Base-by-base conservation (phyloP, 129 eudicot species). In the Pittosporum tobira region DNA sequence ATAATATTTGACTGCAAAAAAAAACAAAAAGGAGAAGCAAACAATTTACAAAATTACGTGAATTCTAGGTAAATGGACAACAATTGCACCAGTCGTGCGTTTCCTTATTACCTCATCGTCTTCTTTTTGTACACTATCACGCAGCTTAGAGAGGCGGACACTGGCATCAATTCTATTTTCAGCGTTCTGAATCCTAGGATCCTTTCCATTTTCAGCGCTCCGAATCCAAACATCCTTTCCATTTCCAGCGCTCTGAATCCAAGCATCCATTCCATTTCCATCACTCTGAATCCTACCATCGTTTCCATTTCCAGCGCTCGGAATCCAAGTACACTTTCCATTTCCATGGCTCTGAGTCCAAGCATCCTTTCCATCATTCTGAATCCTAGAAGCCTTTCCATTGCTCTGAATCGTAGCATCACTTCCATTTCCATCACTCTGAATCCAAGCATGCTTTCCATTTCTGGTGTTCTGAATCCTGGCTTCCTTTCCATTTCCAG, bases 1-100 rank as follows among this genome's bases (percentile, higher is more conserved):
- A 65, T 61, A 29, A 73, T 61, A 61, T 82, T 78, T 65, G 68
- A 49, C 88, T 82, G 81, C n/a, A n/a, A n/a, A n/a, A n/a, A n/a
- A n/a, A n/a, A n/a, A n/a, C n/a, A n/a, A n/a, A 54, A 64, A 75
- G 59, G 56, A 75, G 36, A 29, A 27, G n/a, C 36, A 29, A 59
- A 44, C 36, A n/a, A 21, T 48, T 55, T 43, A 36, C 28, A 52
- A 6, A 48, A 40, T 26, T 48, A 44, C 25, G 24, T 54, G 16
- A 27, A 56, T 3, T 56, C 50, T 51, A 36, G 10, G 12, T 51
- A 65, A 7, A 54, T 48, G 31, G 21, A 13, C 10, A 30, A 46
- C 8, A 38, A 52, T 24, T 19, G 18, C 23, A 51, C 16, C 42
- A 23, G 50, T 27, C 23, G 45, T 60, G 61, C 38, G 47, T 26